Evolutionary conservation across 306 rosid genomes (phyloP), one percentile per base, ranked within the genome.

Genomic region (Cyclanthera cordifolia): DNA sequence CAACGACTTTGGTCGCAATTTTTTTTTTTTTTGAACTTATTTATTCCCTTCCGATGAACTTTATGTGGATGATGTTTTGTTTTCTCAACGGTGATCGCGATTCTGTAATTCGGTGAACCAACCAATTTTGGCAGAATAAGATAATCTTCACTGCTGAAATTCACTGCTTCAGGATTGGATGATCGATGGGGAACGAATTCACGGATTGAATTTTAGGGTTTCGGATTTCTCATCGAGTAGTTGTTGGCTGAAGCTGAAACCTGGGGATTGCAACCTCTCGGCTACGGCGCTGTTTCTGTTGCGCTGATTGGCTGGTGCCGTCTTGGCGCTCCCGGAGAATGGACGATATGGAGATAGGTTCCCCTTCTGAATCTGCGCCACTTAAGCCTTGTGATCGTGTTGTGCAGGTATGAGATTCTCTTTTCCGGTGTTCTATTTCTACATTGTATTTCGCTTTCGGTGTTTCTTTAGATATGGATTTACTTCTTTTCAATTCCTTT

Each of bases 321-420:
- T 79, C 75, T 74, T 82, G 80, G 76, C 82, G 85, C 75, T 78
- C 78, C 50, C 30, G 72, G 58, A 72, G 82, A 83, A 85, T 76
- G 11, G 86, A 82, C 15, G 74, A 78, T 51, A 90, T 90, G 97
- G 95, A 90, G 43, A 76, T 85, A 74, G 90, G 90, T 75, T 70
- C 82, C 1, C 72, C 88, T 60, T 32, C 84, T 8, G 84, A 81
- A 25, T 77, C 83, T 5, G 70, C 70, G 19, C 47, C 78, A 5
- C 78, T 86, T 77, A 73, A 24, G 60, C 74, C 84, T n/a, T 88
- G 86, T 58, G 94, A 90, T 88, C 95, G 86, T 78, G 72, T 90
- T 73, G 24, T 93, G 21, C 76, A 56, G 95, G 98, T 93, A 78
- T 70, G 63, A 11, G 3, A 15, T 48, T 57, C 6, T 23, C 6